Evolutionary conservation across 345 rosid species (phyloP).

Genomic region (Euphorbia tirucalli): DNA sequence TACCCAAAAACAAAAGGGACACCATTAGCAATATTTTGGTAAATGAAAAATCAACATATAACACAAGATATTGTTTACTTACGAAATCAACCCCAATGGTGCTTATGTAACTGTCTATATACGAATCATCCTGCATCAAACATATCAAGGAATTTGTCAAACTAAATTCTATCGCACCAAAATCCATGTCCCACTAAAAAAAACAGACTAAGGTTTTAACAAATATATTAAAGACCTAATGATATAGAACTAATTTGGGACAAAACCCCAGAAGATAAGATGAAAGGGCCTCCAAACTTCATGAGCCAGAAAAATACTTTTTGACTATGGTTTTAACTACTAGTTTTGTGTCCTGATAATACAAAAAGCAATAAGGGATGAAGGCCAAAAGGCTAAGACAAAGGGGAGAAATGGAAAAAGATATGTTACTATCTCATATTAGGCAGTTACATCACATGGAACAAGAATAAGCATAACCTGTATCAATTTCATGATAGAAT

Average conservation of each 20-base stretch:
- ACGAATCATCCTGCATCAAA: slow-evolving; percentile 65
- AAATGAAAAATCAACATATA: background rate
- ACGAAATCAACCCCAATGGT: slow-evolving; percentile 85
- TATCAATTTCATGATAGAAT: background rate
- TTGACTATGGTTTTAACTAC: too few relatives aligned
- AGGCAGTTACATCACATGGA: background rate
- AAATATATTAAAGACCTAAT: background rate
- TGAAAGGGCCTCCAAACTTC: too few relatives aligned
- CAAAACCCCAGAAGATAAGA: too few relatives aligned
- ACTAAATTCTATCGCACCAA: background rate
- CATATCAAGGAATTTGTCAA: slow-evolving; percentile 3
- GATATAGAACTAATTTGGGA: background rate
- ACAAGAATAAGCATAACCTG: background rate
- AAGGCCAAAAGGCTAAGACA: too few relatives aligned
- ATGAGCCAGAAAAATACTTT: too few relatives aligned
- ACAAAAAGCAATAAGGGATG: too few relatives aligned
- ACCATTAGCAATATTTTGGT: slow-evolving; percentile 4
- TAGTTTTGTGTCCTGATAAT: too few relatives aligned
- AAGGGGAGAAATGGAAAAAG: background rate
- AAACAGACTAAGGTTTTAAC: background rate
- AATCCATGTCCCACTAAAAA: background rate
- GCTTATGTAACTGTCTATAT: slow-evolving; percentile 73
- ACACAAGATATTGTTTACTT: slow-evolving; percentile 22
- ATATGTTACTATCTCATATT: background rate
- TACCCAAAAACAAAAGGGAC: background rate